phyloP scores from a whole-genome alignment of 1,284 basidiomycete species.

The Ustilago tritici region DNA sequence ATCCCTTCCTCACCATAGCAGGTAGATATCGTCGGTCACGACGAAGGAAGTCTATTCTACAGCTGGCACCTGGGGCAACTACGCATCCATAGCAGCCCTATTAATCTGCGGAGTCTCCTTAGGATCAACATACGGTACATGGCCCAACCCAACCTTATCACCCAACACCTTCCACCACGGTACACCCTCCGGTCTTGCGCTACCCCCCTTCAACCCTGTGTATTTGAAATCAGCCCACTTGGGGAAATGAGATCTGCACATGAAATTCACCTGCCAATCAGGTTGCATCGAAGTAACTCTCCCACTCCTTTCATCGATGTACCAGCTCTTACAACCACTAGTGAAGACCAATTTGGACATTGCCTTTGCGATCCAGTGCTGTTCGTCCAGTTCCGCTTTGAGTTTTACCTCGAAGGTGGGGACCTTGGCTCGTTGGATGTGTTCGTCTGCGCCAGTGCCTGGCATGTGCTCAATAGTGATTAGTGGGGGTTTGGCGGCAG shows the following conservation, averaged over 20 bases:
- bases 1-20: no score
- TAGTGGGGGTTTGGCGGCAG: slow-evolving; percentile 32
- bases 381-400: slow-evolving; percentile 62
- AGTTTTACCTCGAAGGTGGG: slow-evolving; percentile 62
- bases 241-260: slow-evolving; percentile 53
- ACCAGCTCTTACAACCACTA: slow-evolving; percentile 61
- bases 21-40: neutral
- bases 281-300: slow-evolving; percentile 63
- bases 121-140: slow-evolving; percentile 49
- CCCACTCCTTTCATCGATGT: slow-evolving; percentile 57
- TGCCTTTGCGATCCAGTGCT: slow-evolving; percentile 61
- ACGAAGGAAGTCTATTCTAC: neutral
- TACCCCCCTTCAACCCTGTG: slow-evolving; percentile 41
- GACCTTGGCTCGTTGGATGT: slow-evolving; percentile 23
- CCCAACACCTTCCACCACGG: slow-evolving; percentile 56
- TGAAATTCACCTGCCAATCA: slow-evolving; percentile 63
- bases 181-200: slow-evolving; percentile 18
- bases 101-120: slow-evolving; percentile 56
- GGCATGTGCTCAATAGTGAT: slow-evolving; percentile 56
- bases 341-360: slow-evolving; percentile 62
- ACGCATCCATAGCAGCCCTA: slow-evolving; percentile 52
- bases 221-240: slow-evolving; percentile 60
- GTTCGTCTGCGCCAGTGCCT: slow-evolving; percentile 17
- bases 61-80: neutral
- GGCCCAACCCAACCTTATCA: slow-evolving; percentile 52